phyloP scores from a whole-genome alignment of 1,284 basidiomycete genomes.

The Ganoderma sp. region DNA sequence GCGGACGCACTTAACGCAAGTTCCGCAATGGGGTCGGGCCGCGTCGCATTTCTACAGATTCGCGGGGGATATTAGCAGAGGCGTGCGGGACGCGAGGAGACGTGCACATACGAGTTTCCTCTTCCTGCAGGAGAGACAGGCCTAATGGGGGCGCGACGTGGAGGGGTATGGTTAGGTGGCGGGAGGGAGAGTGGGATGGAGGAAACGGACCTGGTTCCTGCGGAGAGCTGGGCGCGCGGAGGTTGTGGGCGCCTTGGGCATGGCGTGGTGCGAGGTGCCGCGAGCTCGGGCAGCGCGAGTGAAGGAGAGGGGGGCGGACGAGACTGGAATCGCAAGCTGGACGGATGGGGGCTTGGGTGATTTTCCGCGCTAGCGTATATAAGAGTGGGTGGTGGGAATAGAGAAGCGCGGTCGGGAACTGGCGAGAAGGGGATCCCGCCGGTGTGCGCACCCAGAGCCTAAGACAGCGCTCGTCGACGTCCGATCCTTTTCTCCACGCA shows the following conservation, averaged over 20 bases:
- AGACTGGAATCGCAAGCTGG: conserved; percentile 8
- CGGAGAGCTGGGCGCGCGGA: conserved; percentile 68
- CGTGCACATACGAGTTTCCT: conserved; percentile 69
- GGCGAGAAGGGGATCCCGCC: conserved; percentile 26
- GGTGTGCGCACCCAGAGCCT: conserved; percentile 24
- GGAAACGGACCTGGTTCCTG: conserved; percentile 68
- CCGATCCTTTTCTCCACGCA: conserved; percentile 7
- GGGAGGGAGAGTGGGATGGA: conserved; percentile 12
- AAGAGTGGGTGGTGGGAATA: conserved; percentile 30
- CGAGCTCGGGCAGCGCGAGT: neutral
- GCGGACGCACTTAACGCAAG: conserved; percentile 73
- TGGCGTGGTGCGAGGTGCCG: conserved; percentile 37
- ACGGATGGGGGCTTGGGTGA: conserved; percentile 22
- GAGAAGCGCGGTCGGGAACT: conserved; percentile 27
- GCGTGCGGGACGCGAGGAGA: conserved; percentile 16
- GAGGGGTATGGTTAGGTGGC: conserved; percentile 16
- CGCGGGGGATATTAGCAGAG: conserved; percentile 16
- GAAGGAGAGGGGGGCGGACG: neutral
- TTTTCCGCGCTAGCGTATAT: conserved; percentile 28
- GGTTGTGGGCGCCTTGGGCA: conserved; percentile 65
- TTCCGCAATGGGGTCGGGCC: conserved; percentile 78
- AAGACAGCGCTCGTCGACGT: conserved; percentile 6
- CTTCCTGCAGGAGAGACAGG: conserved; percentile 80
- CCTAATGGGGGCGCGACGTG: conserved; percentile 49
- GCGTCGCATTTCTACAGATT: conserved; percentile 78